These are phyloP conservation scores for Ampelocalamus luodianensis DNA, from an alignment of 176 grass and related monocot genomes.

Conservation along the genomic window DNA sequence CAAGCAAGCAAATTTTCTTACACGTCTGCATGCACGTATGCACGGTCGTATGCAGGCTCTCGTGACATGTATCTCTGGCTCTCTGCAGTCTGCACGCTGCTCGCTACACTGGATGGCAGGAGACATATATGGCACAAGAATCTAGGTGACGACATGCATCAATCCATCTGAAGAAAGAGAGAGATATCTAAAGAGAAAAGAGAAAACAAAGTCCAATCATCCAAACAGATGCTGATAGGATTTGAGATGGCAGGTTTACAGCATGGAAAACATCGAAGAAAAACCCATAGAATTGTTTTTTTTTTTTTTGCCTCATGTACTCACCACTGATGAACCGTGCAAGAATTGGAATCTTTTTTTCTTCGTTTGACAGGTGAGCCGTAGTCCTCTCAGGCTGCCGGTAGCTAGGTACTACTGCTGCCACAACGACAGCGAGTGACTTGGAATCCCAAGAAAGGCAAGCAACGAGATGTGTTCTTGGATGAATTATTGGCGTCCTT, in stretches of 20 bases:
- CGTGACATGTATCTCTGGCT: conserved; percentile 36
- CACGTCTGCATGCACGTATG: not conserved
- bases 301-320: not conserved
- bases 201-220: not conserved
- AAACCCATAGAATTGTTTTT: no score
- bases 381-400: not conserved
- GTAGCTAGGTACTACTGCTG: not conserved
- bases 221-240: conserved; percentile 28
- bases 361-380: not conserved
- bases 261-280: not conserved
- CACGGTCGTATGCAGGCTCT: not conserved
- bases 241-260: conserved; percentile 21
- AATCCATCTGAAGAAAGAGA: not conserved
- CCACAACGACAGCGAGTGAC: not conserved
- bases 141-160: not conserved
- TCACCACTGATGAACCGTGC: not conserved
- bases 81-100: not conserved
- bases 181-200: not conserved
- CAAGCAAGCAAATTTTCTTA: not conserved
- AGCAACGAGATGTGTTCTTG: not conserved
- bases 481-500: conserved; percentile 32
- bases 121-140: not conserved
- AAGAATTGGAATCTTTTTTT: conserved; percentile 24
- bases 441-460: conserved; percentile 15
- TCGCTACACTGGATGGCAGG: not conserved